A percentile compares a stretch with the other conserved stretches of the same genome.
Conservation (phyloP, 139 green algal species). For the Micromonas pusilla region DNA sequence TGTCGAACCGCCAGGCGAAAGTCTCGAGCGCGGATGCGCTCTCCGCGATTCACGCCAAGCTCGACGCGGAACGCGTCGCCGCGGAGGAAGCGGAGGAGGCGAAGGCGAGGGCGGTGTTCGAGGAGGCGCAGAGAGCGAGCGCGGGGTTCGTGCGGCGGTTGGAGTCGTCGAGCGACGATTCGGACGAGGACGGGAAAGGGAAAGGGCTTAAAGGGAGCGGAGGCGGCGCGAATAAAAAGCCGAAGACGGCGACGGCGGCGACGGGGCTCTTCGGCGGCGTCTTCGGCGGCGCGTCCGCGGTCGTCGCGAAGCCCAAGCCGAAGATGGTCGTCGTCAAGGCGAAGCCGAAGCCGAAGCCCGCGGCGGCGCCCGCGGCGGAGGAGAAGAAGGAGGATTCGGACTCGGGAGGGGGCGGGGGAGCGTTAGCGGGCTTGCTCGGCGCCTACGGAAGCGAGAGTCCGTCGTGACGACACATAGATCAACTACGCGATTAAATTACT, state of each 20-base stretch:
- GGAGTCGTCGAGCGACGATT: neutral
- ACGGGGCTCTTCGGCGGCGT: neutral
- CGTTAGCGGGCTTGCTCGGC: neutral
- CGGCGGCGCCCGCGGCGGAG: neutral
- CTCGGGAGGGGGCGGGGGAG: neutral
- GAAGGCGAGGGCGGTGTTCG: neutral
- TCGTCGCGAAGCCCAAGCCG: neutral
- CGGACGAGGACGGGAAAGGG: neutral
- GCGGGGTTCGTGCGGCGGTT: neutral
- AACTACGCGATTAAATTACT: no score
- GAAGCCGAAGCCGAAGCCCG: neutral
- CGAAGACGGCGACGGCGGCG: neutral
- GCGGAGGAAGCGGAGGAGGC: neutral
- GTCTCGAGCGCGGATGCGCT: neutral
- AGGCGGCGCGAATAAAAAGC: neutral
- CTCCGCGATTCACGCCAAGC: neutral
- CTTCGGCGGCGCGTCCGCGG: neutral
- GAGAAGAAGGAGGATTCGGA: neutral
- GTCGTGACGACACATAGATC: no score
- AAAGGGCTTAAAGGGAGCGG: neutral
- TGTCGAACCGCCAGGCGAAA: conserved; percentile 2
- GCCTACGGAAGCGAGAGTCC: conserved; percentile 10
- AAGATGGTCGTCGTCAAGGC: neutral
- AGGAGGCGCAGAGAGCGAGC: neutral
- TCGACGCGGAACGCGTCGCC: neutral